phyloP scores from a whole-genome alignment of 2,329 filamentous ascomycete species.

The Penicillium rolfsii region DNA sequence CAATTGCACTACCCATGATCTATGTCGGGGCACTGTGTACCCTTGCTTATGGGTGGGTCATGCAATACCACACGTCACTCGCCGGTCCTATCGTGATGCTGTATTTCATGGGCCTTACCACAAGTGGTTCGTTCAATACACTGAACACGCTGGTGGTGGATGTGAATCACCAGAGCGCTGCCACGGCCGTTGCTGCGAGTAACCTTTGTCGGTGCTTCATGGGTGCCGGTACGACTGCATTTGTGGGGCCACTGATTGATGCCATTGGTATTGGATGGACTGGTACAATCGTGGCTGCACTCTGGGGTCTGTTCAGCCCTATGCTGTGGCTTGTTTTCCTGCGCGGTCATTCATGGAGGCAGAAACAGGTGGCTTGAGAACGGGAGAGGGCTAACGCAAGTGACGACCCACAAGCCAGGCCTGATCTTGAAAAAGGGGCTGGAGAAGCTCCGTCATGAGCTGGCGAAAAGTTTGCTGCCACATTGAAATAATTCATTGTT shows the following conservation, averaged over 20 bases:
- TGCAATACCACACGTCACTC: conserved; percentile 38
- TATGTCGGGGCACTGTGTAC: conserved; percentile 32
- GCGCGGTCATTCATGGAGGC: conserved; percentile 25
- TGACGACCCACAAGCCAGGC: background rate
- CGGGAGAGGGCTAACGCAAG: background rate
- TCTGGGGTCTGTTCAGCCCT: conserved; percentile 30
- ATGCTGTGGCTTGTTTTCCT: conserved; percentile 25
- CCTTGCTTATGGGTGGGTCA: conserved; percentile 45
- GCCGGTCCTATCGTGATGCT: conserved; percentile 39
- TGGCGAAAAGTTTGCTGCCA: background rate
- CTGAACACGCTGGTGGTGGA: conserved; percentile 52
- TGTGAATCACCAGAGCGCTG: conserved; percentile 31
- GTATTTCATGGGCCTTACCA: conserved; percentile 39
- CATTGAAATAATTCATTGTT: background rate
- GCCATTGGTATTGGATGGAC: conserved; percentile 35
- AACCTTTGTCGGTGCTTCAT: conserved; percentile 31
- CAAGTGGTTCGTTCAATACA: conserved; percentile 43
- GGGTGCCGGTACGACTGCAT: conserved; percentile 30
- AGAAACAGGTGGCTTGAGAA: background rate
- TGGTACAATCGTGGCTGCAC: conserved; percentile 23
- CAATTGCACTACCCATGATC: conserved; percentile 38
- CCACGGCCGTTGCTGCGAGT: conserved; percentile 29
- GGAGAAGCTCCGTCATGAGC: background rate
- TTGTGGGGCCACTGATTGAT: conserved; percentile 27
- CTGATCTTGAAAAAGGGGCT: background rate